Conservation (phyloP, 2,329 filamentous ascomycete genomes). For the Juglanconis juglandina region DNA sequence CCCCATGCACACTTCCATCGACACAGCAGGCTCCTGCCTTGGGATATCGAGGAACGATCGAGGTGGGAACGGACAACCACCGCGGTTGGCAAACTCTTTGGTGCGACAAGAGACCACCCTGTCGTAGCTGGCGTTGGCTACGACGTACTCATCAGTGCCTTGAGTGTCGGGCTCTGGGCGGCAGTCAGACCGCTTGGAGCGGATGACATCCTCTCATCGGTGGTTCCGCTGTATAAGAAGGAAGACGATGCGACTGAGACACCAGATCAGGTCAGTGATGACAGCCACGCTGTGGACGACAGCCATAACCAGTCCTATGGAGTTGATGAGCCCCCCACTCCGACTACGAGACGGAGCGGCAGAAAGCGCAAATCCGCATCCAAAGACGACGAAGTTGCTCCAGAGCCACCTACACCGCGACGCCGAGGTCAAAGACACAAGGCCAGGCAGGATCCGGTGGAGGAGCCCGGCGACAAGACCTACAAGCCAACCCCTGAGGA, state of each 20-base stretch:
- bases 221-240: slow-evolving; percentile 29
- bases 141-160: slow-evolving; percentile 55
- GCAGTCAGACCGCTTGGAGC: slow-evolving; percentile 50
- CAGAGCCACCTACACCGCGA: slow-evolving; percentile 15
- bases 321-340: neutral
- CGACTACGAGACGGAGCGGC: slow-evolving; percentile 7
- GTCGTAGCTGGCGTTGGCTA: slow-evolving; percentile 53
- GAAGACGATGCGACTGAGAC: neutral
- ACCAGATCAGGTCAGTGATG: neutral
- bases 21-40: slow-evolving; percentile 43
- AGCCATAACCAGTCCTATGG: slow-evolving; percentile 20
- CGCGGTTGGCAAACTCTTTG: slow-evolving; percentile 43
- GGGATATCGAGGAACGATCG: slow-evolving; percentile 42
- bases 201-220: slow-evolving; percentile 42
- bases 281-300: neutral
- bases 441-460: slow-evolving; percentile 24
- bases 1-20: slow-evolving; percentile 47
- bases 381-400: slow-evolving; percentile 6
- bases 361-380: slow-evolving; percentile 9
- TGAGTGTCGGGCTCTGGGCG: slow-evolving; percentile 57
- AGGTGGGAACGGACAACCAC: slow-evolving; percentile 43
- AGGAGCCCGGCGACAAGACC: slow-evolving; percentile 27
- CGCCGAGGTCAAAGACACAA: slow-evolving; percentile 26
- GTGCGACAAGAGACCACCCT: slow-evolving; percentile 53
- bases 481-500: slow-evolving; percentile 38